A percentile compares a stretch with the other conserved stretches of the same genome.
Conservation (phyloP, 2,329 filamentous ascomycete genomes). For the Endothia cerciana region DNA sequence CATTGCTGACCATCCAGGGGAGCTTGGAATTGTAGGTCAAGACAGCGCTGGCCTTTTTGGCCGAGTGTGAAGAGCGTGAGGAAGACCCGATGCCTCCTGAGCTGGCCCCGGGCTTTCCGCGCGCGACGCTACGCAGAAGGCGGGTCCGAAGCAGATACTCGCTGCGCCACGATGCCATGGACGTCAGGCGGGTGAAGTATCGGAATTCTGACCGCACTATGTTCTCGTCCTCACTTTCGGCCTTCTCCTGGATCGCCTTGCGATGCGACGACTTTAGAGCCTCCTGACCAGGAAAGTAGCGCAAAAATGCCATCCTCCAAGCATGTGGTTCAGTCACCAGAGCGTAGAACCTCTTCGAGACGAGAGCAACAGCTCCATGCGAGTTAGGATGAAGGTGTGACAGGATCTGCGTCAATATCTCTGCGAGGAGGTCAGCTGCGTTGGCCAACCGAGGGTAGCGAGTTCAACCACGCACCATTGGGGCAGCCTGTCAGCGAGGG, state of each 20-base stretch:
- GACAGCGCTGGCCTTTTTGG: slow-evolving; percentile 72
- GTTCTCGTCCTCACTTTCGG: slow-evolving; percentile 54
- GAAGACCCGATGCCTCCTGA: slow-evolving; percentile 55
- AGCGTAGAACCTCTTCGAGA: slow-evolving; percentile 84
- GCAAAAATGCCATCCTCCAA: slow-evolving; percentile 90
- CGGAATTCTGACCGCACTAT: slow-evolving; percentile 72
- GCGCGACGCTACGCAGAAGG: slow-evolving; percentile 76
- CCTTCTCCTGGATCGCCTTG: slow-evolving; percentile 43
- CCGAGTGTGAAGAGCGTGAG: slow-evolving; percentile 52
- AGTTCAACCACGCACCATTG: slow-evolving; percentile 66
- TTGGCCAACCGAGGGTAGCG: not conserved
- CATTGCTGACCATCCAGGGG: slow-evolving; percentile 75
- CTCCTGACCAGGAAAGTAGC: slow-evolving; percentile 82
- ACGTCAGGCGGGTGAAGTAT: slow-evolving; percentile 80
- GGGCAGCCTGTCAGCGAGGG: slow-evolving; percentile 65
- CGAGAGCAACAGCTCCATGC: slow-evolving; percentile 78
- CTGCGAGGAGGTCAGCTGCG: slow-evolving; percentile 51
- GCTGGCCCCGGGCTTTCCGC: slow-evolving; percentile 75
- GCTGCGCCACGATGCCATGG: slow-evolving; percentile 89
- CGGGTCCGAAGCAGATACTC: slow-evolving; percentile 91
- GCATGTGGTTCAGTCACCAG: slow-evolving; percentile 90
- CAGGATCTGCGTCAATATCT: slow-evolving; percentile 88
- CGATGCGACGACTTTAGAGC: slow-evolving; percentile 45
- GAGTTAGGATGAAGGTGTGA: slow-evolving; percentile 88
- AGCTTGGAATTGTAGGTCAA: slow-evolving; percentile 86